phyloP scores from a whole-genome alignment of 495 filamentous ascomycete genomes.

The Neurospora sp. region DNA sequence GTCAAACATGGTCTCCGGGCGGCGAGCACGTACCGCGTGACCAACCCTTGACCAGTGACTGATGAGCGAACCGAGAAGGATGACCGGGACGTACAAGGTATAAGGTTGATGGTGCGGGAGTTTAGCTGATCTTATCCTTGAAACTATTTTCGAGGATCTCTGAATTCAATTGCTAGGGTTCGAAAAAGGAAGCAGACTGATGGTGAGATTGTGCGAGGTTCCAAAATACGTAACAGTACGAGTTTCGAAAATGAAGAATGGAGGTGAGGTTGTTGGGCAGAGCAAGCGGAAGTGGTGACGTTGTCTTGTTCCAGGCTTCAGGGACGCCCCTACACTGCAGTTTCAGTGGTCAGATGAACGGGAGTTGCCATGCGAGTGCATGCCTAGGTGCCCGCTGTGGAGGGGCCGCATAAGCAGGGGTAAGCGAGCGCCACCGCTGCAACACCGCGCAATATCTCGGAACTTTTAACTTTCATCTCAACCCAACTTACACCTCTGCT shows the following conservation, averaged over 20 bases:
- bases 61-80: neutral
- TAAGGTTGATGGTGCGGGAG: neutral
- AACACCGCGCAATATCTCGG: neutral
- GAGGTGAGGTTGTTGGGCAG: neutral
- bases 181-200: neutral
- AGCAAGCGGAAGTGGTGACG: neutral
- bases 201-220: neutral
- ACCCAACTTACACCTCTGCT: neutral
- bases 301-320: neutral
- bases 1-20: neutral
- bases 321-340: neutral
- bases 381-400: neutral
- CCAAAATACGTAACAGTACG: neutral
- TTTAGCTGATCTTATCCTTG: neutral
- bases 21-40: conserved; percentile 12
- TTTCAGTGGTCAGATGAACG: neutral
- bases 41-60: neutral
- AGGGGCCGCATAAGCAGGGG: neutral
- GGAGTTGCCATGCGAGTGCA: neutral
- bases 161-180: neutral
- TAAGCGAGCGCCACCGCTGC: neutral
- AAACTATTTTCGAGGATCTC: neutral
- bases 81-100: neutral
- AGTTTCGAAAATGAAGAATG: neutral
- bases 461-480: neutral